phyloP scores from a whole-genome alignment of 2,329 filamentous ascomycete species.

The Sarocladium oryzae region DNA sequence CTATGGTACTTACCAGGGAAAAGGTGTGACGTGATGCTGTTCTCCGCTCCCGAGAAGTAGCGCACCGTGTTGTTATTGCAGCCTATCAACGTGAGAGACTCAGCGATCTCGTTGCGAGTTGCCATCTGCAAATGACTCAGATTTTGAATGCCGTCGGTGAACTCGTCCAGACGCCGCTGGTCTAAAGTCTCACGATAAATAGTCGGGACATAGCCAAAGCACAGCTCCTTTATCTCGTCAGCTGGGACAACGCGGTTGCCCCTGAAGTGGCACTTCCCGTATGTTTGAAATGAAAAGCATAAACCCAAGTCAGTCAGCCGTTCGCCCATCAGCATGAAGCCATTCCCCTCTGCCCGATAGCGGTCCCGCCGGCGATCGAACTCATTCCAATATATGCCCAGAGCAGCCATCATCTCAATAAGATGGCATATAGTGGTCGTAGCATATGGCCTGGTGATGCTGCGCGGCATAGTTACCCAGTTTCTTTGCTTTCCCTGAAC shows the following conservation, averaged over 20 bases:
- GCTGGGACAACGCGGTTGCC: conserved; percentile 46
- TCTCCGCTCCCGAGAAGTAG: conserved; percentile 30
- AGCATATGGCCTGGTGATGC: conserved; percentile 42
- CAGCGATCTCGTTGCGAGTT: conserved; percentile 40
- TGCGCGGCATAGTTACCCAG: conserved; percentile 46
- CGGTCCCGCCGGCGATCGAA: conserved; percentile 46
- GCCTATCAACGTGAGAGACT: conserved; percentile 46
- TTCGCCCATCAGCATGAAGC: conserved; percentile 42
- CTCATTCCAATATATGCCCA: conserved; percentile 53
- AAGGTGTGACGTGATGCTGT: conserved; percentile 36
- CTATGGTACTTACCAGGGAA: conserved; percentile 37
- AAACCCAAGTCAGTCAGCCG: conserved; percentile 43
- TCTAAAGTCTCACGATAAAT: conserved; percentile 40
- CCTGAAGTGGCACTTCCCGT: conserved; percentile 40
- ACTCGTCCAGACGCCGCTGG: conserved; percentile 29
- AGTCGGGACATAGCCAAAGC: conserved; percentile 49
- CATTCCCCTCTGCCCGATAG: conserved; percentile 50
- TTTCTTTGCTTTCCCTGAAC: conserved; percentile 40
- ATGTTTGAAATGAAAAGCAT: conserved; percentile 47
- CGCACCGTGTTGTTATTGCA: conserved; percentile 47
- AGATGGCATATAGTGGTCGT: conserved; percentile 50
- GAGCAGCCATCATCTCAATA: conserved; percentile 45
- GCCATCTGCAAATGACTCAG: conserved; percentile 41
- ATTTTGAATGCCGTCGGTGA: conserved; percentile 34
- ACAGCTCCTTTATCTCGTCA: conserved; percentile 46